Evolutionary conservation across 1,139 yeast genomes (phyloP), one percentile per base, ranked within the genome.

Genomic region (Trichomonascaceae sp.): DNA sequence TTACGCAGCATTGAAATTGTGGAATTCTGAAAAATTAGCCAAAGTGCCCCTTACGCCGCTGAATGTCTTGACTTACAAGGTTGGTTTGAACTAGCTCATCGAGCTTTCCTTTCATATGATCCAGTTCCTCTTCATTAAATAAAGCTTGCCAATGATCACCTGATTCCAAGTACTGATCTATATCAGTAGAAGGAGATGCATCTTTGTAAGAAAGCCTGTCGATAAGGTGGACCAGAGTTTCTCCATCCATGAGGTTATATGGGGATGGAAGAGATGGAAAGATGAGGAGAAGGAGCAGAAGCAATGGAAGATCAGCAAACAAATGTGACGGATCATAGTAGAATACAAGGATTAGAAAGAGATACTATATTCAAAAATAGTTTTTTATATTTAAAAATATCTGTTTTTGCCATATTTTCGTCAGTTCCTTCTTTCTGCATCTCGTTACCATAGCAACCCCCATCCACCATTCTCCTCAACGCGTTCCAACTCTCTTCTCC

Each of bases 61-160:
- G n/a, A 12, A 17, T 13, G 12, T n/a, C 18, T 15, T 19, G 12
- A 49, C 52, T 50, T 32, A 50, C 45, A 5, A 43, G 43, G 15
- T 13, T 30, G 30, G 44, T 32, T 19, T 41, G 43, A 27, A 32
- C 24, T 19, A 36, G 30, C 17, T 43, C 66, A 77, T 18, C 70
- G 72, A 30, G 73, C 85, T 12, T 80, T 84, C 0, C 69, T 74
- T 3, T 45, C 8, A 43, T 46, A 7, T 45, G 27, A 13, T 49
- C 51, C 19, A 53, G 30, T 39, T 30, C 43, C 9, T 53, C 20
- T 7, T 43, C 50, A 19, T 53, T 46, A 20, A 43, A 45, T 12
- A 45, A n/a, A 20, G 43, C 53, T 20, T 50, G 46, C 50, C 51
- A 43, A 6, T 20, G 32, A 6, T 43, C 43, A 4, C 43, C 36